Evolutionary conservation across 306 rosid genomes (phyloP).

Genomic region (Fragaria nilgerrensis): DNA sequence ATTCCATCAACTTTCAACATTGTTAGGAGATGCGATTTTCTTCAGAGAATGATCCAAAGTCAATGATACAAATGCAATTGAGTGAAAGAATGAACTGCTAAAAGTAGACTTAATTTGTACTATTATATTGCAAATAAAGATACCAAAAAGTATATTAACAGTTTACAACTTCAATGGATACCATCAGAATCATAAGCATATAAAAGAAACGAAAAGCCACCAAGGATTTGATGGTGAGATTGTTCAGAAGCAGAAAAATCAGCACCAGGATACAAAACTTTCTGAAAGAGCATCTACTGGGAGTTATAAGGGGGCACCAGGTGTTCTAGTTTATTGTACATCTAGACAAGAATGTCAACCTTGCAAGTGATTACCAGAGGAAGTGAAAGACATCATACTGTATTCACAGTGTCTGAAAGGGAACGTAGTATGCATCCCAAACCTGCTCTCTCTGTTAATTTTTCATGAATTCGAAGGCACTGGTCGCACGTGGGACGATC

Average conservation of each 20-base stretch:
- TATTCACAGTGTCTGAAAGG: constrained; percentile 81
- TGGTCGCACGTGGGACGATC: constrained; percentile 97
- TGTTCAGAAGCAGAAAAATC: neutral
- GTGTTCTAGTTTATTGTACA: constrained; percentile 12
- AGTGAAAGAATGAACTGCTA: neutral
- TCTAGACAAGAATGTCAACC: constrained; percentile 14
- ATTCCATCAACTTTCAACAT: neutral
- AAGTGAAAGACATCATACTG: constrained; percentile 47
- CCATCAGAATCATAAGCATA: neutral
- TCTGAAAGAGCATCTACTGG: neutral
- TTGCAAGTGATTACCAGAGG: neutral
- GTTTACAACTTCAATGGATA: neutral
- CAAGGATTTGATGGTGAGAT: neutral
- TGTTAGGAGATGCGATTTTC: neutral
- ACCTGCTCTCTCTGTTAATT: constrained; percentile 87
- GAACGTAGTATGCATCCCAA: constrained; percentile 88
- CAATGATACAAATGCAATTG: neutral
- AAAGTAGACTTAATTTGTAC: neutral
- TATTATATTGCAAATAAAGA: neutral
- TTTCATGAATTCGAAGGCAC: constrained; percentile 88
- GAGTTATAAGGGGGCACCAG: neutral
- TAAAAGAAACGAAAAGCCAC: neutral
- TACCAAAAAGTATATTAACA: neutral
- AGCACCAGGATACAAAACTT: neutral
- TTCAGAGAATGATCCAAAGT: neutral